Evolutionary conservation across 495 filamentous ascomycete species (phyloP), one percentile per base, ranked within the genome.

Genomic region (Daldinia decipiens): DNA sequence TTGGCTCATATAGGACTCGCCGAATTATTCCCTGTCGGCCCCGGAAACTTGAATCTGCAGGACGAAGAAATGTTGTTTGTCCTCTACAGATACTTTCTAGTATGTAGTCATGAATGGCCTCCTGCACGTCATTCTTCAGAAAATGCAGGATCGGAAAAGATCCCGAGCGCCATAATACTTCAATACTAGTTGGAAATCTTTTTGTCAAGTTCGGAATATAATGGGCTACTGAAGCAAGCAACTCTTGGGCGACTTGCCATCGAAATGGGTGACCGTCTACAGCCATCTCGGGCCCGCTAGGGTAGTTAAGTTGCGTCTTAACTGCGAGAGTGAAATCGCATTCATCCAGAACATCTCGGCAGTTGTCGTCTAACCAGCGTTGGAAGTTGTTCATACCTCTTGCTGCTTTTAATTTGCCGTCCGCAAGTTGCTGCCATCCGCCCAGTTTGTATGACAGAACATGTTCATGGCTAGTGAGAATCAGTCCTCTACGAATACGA

Each of bases 321-420:
- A 83, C 78, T 0, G 84, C 79, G 8, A 89, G 67, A 0, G 83
- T 86, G 31, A 81, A 82, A 59, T 89, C 87, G 6, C 80, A 86
- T 62, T 89, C 87, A 68, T 89, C 87, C 0, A 89, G 71, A 1
- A 89, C 76, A 72, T 89, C 87, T 9, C 86, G 81, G 34, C 76
- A 82, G 29, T 64, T 65, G 0, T 62, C 17, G 24, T 80, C 74
- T 3, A 89, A 50, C 86, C 86, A 87, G 4, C 40, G 52, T 64
- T 89, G 84, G 3, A 83, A 75, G 24, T 67, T 74, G 45, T 83
- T 77, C 78, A 87, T 83, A 8, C 65, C 58, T 3, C 13, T 60
- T 0, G 84, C 86, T 59, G 80, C 77, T 13, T 75, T 56, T 13
- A 81, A 21, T 15, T 78, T 70, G 1, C 62, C 70, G 67, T 85